These are phyloP conservation scores for Gonium pectorale DNA, from an alignment of 139 green algal species.

Conservation along the genomic window DNA sequence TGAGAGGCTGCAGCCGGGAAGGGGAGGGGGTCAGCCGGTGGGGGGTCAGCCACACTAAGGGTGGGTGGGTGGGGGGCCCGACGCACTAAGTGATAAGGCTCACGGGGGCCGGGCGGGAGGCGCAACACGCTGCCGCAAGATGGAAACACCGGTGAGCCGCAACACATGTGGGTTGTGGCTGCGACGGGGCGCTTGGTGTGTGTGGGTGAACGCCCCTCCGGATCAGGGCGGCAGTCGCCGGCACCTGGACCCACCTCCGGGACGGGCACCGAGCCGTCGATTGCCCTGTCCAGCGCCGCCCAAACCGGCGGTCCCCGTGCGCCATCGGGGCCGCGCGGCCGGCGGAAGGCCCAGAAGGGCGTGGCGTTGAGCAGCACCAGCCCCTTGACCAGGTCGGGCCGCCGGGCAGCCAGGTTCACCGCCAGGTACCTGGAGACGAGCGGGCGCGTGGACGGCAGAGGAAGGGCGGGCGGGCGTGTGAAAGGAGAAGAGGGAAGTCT, in stretches of 20 bases:
- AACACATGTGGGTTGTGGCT: too few species aligned
- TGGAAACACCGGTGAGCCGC: too few species aligned
- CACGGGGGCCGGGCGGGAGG: too few species aligned
- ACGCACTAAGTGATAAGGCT: too few species aligned
- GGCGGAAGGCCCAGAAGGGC: conserved; percentile 72
- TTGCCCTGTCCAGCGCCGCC: conserved; percentile 11
- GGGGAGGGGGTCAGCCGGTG: not conserved
- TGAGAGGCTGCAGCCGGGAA: conserved; percentile 39
- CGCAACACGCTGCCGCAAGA: too few species aligned
- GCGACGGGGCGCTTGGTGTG: too few species aligned
- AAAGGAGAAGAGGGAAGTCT: too few species aligned
- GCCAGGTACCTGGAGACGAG: conserved; percentile 44
- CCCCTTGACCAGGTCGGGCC: conserved; percentile 61
- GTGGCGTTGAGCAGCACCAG: conserved; percentile 79
- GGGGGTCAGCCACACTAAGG: too few species aligned
- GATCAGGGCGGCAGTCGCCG: not conserved
- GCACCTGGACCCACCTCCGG: conserved; percentile 39
- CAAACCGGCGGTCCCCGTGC: conserved; percentile 1
- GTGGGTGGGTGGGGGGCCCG: too few species aligned
- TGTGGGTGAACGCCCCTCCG: not conserved
- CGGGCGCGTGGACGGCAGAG: not conserved
- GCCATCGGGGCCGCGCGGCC: not conserved
- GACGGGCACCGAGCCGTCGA: conserved; percentile 57
- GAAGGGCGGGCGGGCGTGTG: not conserved
- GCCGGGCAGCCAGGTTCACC: conserved; percentile 50